Percentiles rank a stretch among this genome's conserved stretches.
These are phyloP conservation scores for Populus tomentosa DNA, from an alignment of 441 rosid species.

Conservation along the genomic window DNA sequence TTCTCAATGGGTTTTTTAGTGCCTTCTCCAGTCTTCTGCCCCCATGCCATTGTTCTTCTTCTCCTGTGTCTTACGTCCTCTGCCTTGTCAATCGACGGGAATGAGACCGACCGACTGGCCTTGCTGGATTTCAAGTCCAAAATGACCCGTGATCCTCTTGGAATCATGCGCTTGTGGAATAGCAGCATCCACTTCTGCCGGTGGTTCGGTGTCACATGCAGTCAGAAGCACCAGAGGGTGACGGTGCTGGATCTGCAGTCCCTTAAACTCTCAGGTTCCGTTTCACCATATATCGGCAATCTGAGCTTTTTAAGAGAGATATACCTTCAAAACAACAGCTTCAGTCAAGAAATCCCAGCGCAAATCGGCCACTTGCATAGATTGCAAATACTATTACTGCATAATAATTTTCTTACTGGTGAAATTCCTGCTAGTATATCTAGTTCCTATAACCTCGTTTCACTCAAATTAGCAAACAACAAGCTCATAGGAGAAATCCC, in stretches of 20 bases:
- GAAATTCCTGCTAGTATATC: slow-evolving; percentile 11
- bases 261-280: too few relatives aligned
- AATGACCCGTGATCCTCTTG: slow-evolving; percentile 10
- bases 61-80: background rate
- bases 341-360: background rate
- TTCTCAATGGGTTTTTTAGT: background rate
- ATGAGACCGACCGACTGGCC: background rate
- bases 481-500: background rate
- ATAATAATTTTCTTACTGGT: background rate
- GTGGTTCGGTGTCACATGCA: slow-evolving; percentile 5
- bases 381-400: background rate
- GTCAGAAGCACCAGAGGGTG: too few relatives aligned
- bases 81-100: background rate
- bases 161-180: slow-evolving; percentile 6
- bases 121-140: slow-evolving; percentile 11
- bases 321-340: slow-evolving; percentile 9
- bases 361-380: slow-evolving; percentile 1
- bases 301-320: slow-evolving; percentile 10
- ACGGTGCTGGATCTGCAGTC: too few relatives aligned
- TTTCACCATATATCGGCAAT: background rate
- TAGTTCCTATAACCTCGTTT: background rate
- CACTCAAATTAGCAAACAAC: background rate
- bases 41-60: too few relatives aligned
- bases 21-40: background rate
- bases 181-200: slow-evolving; percentile 6